Base-by-base conservation (phyloP, 75 land plant genomes). In the Adiantum capillusveneris region DNA sequence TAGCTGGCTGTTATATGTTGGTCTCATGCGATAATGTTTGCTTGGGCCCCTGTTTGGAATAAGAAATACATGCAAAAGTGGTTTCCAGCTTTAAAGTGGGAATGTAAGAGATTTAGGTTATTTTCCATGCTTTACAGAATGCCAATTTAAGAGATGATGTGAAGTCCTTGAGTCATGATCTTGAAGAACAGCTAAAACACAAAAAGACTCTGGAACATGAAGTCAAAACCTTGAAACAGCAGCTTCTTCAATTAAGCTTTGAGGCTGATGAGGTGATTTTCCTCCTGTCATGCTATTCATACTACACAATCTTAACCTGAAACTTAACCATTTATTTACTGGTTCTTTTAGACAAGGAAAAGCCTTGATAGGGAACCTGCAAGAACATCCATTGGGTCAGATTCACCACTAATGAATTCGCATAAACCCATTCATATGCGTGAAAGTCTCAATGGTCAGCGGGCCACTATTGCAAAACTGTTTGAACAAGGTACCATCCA, bases 211-310 rank as follows among this genome's bases (percentile, higher is more conserved):
- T 90, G 57, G 91, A 95, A 78, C 73, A 76, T 28, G 96, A 95
- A 52, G 84, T 90, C 27, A 60, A 64, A 41, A 37, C 52, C 9
- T 62, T 95, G 55, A 82, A 59, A 68, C 83, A 81, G 68, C 96
- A 90, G 68, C 50, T 95, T 46, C 65, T 80, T 60, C 80, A 81
- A 28, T 42, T 86, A 34, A 84, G 86, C 59, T 75, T 75, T 64
- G 86, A 95, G 62, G 87, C 85, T 52, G 98, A 85, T 66, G 84
- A 80, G 88, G 95, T 89, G 75, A 63, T 9, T 3, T 34, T n/a
- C n/a, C n/a, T n/a, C n/a, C n/a, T n/a, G n/a, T n/a, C n/a, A n/a
- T n/a, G n/a, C n/a, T n/a, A n/a, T n/a, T n/a, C n/a, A n/a, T n/a
- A n/a, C n/a, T n/a, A n/a, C n/a, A n/a, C n/a, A n/a, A n/a, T n/a